Percentiles rank a stretch among this genome's conserved stretches.
Evolutionary conservation across 108 stramenopile species (phyloP).

Genomic region (Thalassiosira profunda): DNA sequence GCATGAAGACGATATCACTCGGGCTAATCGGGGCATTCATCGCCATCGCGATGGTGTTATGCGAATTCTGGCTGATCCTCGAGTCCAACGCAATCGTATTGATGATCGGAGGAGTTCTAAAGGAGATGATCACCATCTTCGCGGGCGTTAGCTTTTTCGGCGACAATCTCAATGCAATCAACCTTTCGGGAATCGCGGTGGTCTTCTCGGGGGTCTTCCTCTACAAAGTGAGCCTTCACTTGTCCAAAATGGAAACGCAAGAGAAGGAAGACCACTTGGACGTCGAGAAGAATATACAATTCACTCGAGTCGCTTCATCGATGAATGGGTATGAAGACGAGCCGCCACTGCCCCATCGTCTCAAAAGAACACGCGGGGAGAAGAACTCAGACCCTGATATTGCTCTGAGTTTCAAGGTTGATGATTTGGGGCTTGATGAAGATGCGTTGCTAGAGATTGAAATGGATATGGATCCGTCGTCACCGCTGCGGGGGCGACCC

Average conservation of each 20-base stretch:
- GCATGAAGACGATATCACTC: conserved; percentile 52
- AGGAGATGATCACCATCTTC: conserved; percentile 88
- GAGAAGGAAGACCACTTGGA: conserved; percentile 7
- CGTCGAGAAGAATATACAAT: conserved; percentile 24
- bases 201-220: conserved; percentile 81
- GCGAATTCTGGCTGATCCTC: conserved; percentile 91
- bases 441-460: not conserved
- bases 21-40: conserved; percentile 76
- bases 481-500: conserved; percentile 2
- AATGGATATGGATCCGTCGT: not conserved
- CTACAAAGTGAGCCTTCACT: conserved; percentile 79
- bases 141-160: conserved; percentile 81
- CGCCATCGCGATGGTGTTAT: conserved; percentile 88
- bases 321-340: conserved; percentile 44
- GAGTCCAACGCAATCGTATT: conserved; percentile 82
- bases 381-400: conserved; percentile 48
- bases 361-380: not conserved
- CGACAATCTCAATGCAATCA: conserved; percentile 70
- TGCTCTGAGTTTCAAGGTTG: conserved; percentile 27
- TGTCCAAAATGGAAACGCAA: conserved; percentile 45
- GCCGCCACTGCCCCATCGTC: not conserved
- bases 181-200: conserved; percentile 64
- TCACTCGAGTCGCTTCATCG: conserved; percentile 21
- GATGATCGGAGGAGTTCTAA: conserved; percentile 94
- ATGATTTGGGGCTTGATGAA: conserved; percentile 20